Evolutionary conservation across 352 stramenopile species (phyloP).

Genomic region (Phytophthora megakarya): DNA sequence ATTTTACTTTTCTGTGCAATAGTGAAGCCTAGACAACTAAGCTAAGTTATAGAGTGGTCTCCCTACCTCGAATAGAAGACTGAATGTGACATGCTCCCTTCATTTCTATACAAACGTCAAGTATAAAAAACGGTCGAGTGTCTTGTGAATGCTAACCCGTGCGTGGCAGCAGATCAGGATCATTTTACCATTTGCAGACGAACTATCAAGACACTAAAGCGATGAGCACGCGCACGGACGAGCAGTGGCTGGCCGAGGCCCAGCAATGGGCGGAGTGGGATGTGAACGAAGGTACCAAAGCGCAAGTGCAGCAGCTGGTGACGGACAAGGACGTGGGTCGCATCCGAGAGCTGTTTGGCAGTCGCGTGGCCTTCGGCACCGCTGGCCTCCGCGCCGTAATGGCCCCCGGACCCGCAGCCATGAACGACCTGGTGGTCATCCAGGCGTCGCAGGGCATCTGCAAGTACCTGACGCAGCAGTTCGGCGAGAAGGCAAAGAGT

Average conservation of each 20-base stretch:
- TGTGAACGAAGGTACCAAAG: slow-evolving; percentile 79
- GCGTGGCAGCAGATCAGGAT: neutral
- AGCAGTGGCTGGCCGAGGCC: slow-evolving; percentile 56
- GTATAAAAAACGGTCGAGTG: slow-evolving; percentile 33
- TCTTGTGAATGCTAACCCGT: slow-evolving; percentile 30
- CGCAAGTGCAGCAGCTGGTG: slow-evolving; percentile 69
- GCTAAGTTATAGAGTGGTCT: slow-evolving; percentile 6
- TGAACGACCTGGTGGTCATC: slow-evolving; percentile 94
- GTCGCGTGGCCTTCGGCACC: slow-evolving; percentile 92
- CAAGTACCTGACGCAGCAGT: slow-evolving; percentile 77
- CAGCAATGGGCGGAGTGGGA: slow-evolving; percentile 89
- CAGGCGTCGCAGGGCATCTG: slow-evolving; percentile 92
- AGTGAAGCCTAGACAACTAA: neutral
- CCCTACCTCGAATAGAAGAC: neutral
- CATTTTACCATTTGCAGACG: slow-evolving; percentile 27
- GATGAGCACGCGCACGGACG: slow-evolving; percentile 38
- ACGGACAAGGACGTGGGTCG: slow-evolving; percentile 49
- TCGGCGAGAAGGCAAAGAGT: slow-evolving; percentile 73
- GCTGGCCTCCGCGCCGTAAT: slow-evolving; percentile 90
- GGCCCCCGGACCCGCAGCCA: slow-evolving; percentile 84
- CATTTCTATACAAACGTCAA: slow-evolving; percentile 36
- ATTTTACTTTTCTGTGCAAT: slow-evolving; percentile 7
- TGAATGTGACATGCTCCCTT: slow-evolving; percentile 17
- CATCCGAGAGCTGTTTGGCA: slow-evolving; percentile 76
- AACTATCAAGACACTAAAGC: neutral